Percentiles rank a stretch among this genome's conserved stretches.
Conservation (phyloP, 495 filamentous ascomycete species). For the Penicillium argentinense region DNA sequence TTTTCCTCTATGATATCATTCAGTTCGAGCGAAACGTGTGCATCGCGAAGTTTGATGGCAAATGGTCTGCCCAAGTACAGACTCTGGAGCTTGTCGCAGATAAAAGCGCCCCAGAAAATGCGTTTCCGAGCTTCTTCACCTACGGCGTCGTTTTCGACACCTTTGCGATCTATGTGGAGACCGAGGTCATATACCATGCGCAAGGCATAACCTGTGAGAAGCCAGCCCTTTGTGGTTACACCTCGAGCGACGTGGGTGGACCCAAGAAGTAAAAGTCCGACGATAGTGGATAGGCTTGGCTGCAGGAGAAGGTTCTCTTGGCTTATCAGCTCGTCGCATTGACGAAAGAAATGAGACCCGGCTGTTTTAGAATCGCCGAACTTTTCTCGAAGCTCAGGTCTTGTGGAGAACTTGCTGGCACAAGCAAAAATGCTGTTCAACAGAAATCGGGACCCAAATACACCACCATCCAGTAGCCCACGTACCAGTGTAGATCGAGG, state of each 20-base stretch:
- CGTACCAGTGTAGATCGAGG: constrained; percentile 30
- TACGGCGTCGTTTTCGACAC: constrained; percentile 12
- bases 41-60: constrained; percentile 18
- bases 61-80: constrained; percentile 34
- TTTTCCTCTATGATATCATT: constrained; percentile 33
- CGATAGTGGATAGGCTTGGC: constrained; percentile 27
- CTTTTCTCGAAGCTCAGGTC: constrained; percentile 25
- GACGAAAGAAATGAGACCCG: constrained; percentile 21
- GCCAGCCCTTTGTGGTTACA: constrained; percentile 28
- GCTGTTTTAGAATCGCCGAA: constrained; percentile 12
- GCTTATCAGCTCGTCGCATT: constrained; percentile 22
- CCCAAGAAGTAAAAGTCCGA: constrained; percentile 24
- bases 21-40: constrained; percentile 22
- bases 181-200: constrained; percentile 41
- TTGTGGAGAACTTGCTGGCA: constrained; percentile 28
- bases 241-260: constrained; percentile 24
- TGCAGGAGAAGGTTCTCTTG: constrained; percentile 15
- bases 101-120: constrained; percentile 42
- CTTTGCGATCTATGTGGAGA: constrained; percentile 23
- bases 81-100: constrained; percentile 36
- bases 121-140: constrained; percentile 38
- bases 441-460: constrained; percentile 36
- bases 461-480: constrained; percentile 30
- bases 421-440: constrained; percentile 40
- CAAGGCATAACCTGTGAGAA: constrained; percentile 34